Conservation (phyloP, 371 early-diverging fungal genomes). For the Mucor indicus region DNA sequence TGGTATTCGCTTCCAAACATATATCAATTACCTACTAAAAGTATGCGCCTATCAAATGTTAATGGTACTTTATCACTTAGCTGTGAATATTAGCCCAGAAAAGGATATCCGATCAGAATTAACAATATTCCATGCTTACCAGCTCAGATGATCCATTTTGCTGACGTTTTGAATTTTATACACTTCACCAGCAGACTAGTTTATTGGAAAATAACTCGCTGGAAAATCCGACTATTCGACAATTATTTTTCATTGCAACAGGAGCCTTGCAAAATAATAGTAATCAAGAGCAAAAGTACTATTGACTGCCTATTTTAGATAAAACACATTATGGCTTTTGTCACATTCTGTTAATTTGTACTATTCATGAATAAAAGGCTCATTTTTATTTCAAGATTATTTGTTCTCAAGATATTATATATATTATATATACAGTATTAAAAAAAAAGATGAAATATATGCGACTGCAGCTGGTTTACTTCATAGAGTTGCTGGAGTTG, state of each 20-base stretch:
- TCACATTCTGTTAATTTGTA: no score
- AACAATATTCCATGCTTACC: not conserved
- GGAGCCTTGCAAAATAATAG: no score
- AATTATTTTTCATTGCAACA: not conserved
- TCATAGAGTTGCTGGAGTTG: no score
- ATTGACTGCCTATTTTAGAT: no score
- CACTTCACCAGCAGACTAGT: constrained; percentile 1
- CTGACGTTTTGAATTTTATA: not conserved
- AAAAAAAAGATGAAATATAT: no score
- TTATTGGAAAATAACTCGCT: constrained; percentile 3
- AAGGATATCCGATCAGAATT: constrained; percentile 2
- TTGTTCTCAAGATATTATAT: no score
- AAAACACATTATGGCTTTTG: no score
- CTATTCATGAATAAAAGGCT: no score
- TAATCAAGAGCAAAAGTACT: no score
- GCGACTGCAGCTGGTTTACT: no score
- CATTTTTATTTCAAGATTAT: no score
- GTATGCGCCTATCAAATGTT: constrained; percentile 8
- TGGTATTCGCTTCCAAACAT: constrained; percentile 5
- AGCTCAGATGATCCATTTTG: not conserved
- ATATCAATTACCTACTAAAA: constrained; percentile 9
- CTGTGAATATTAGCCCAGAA: constrained; percentile 15
- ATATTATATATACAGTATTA: no score
- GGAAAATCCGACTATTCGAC: not conserved
- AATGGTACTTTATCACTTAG: constrained; percentile 10